Conservation (phyloP, 192 early-diverging fungal genomes). For the Coemansia javaensis region DNA sequence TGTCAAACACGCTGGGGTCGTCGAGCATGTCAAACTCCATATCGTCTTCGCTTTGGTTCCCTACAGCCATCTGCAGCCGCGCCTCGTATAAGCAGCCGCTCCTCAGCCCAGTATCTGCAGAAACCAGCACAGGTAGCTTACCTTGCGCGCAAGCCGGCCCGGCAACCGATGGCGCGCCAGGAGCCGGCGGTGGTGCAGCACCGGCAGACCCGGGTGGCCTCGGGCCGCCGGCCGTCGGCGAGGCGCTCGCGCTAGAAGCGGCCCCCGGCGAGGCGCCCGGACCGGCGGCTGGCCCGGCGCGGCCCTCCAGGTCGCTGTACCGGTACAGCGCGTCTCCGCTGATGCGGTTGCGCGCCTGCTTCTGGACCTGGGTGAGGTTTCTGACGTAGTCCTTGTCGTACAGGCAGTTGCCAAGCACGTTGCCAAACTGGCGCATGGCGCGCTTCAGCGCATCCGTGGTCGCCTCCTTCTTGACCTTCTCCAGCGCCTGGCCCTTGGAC, state of each 20-base stretch:
- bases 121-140: too few species aligned
- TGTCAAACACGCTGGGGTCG: conserved; percentile 20
- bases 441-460: conserved; percentile 85
- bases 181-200: too few species aligned
- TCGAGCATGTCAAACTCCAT: conserved; percentile 44
- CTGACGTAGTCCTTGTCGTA: conserved; percentile 74
- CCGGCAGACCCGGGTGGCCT: too few species aligned
- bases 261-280: background rate
- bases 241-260: background rate
- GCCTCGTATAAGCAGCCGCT: too few species aligned
- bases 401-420: conserved; percentile 76
- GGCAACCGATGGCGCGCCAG: too few species aligned
- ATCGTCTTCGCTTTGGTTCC: conserved; percentile 1
- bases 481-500: conserved; percentile 73
- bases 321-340: conserved; percentile 26
- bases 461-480: conserved; percentile 91
- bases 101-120: too few species aligned
- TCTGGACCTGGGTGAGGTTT: conserved; percentile 30
- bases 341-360: conserved; percentile 26
- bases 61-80: conserved; percentile 1
- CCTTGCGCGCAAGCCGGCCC: too few species aligned
- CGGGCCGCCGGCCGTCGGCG: too few species aligned
- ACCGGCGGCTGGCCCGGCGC: background rate
- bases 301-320: conserved; percentile 21
- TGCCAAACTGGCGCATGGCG: conserved; percentile 82